phyloP scores from a whole-genome alignment of 2,329 filamentous ascomycete species.

The Neoascochyta sp. region DNA sequence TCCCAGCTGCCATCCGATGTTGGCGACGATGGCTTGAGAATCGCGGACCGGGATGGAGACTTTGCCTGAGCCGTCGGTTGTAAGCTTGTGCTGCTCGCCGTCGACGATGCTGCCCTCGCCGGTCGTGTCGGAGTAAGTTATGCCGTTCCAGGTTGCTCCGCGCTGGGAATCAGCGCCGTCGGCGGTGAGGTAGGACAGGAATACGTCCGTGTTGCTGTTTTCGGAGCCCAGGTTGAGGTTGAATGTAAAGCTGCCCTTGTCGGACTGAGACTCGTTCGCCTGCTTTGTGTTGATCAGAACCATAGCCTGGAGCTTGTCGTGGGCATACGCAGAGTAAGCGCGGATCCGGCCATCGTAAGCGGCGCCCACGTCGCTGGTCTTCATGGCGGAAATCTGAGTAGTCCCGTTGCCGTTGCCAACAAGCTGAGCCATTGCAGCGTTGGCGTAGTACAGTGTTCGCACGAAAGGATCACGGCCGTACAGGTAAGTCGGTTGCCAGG shows the following conservation, averaged over 20 bases:
- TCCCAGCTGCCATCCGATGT: slow-evolving; percentile 42
- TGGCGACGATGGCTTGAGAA: slow-evolving; percentile 47
- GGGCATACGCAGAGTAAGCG: slow-evolving; percentile 47
- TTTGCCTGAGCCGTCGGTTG: slow-evolving; percentile 20
- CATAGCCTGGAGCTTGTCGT: slow-evolving; percentile 41
- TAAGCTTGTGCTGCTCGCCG: slow-evolving; percentile 27
- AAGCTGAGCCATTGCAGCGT: slow-evolving; percentile 50
- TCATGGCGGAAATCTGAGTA: slow-evolving; percentile 42
- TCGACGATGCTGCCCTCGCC: slow-evolving; percentile 41
- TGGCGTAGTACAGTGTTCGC: slow-evolving; percentile 50
- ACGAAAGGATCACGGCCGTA: slow-evolving; percentile 44
- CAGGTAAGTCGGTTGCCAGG: slow-evolving; percentile 48
- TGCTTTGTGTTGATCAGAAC: slow-evolving; percentile 48
- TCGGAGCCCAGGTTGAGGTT: slow-evolving; percentile 40
- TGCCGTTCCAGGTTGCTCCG: slow-evolving; percentile 48
- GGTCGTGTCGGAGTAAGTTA: slow-evolving; percentile 43
- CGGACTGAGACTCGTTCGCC: slow-evolving; percentile 39
- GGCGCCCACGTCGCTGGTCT: slow-evolving; percentile 27
- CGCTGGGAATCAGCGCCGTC: slow-evolving; percentile 44
- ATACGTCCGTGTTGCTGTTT: slow-evolving; percentile 43
- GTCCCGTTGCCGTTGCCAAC: slow-evolving; percentile 48
- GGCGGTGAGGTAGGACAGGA: slow-evolving; percentile 48
- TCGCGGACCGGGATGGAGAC: slow-evolving; percentile 39
- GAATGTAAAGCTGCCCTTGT: slow-evolving; percentile 43
- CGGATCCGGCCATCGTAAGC: slow-evolving; percentile 43